Evolutionary conservation across 306 rosid genomes (phyloP), one percentile per base, ranked within the genome.

Genomic region (Lotus japonicus): DNA sequence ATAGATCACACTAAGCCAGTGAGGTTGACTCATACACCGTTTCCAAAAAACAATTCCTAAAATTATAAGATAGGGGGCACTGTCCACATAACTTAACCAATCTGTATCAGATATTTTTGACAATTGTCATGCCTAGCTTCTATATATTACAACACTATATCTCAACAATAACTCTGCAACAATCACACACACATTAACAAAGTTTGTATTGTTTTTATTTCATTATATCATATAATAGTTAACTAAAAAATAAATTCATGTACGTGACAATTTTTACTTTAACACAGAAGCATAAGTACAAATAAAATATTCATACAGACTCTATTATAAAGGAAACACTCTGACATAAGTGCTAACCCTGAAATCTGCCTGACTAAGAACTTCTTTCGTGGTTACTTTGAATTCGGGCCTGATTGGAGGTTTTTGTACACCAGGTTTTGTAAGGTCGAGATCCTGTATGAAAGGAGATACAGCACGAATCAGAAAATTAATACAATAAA

Each of bases 281-380:
- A 42, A 7, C 48, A 46, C 9, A 49, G 52, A 21, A 21, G 1
- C 26, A 21, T 21, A 21, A 21, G 26, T 21, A 21, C 26, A 21
- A 21, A 15, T 45, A 57, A 14, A 45, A 50, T 43, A 64, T 11
- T 11, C 52, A 35, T 21, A 50, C 9, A 28, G 49, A 43, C 21
- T 13, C 28, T 6, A 60, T 43, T 62, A 48, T 28, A 72, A 36
- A 62, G 49, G 65, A 73, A 76, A 41, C 62, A 66, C 23, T 71
- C 45, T 15, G 35, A 62, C 43, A 19, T 0, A 56, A 77, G 67
- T 64, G 66, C 82, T 57, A 9, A 81, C 85, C 85, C 85, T 77
- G 73, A 81, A 81, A 81, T 81, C 82, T 50, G 85, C 85, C 64
- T 81, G 71, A 68, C 56, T 68, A 18, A 81, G 85, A 63, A 73